Base-by-base conservation (phyloP, 2,329 filamentous ascomycete genomes). In the Fusarium sp. region DNA sequence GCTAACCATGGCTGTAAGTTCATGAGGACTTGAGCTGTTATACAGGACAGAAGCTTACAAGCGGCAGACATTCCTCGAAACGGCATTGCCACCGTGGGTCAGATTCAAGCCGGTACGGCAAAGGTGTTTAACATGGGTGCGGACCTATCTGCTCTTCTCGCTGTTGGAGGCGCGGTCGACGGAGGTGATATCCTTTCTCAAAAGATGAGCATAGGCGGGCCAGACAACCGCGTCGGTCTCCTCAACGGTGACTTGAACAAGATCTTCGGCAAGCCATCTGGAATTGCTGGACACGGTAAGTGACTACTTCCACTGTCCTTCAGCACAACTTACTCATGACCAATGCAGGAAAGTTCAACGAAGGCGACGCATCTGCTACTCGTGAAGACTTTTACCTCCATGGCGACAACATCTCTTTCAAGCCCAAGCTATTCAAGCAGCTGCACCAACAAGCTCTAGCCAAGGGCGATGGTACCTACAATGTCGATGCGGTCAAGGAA, bases 101-200 rank as follows among this genome's bases (percentile, higher is more conserved):
- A 66, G 43, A 56, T 66, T 6, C 61, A 61, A 17, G 49, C 63
- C 9, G 63, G 47, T 6, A 65, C 63, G 6, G 61, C 61, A 11
- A 65, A 62, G 14, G 7, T 66, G 2, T 66, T 66, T 32, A 66
- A 66, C 9, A 66, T 66, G 63, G 61, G 61, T 0, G 55, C 63
- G 7, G 63, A 66, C 6, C 32, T 66, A 4, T 51, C 55, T 2
- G 56, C 63, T 6, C 50, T 66, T 19, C 46, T 66, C 7, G 50
- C 61, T 11, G 37, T 52, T 7, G 62, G 63, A 13, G 63, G 61
- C 22, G 63, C 46, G 4, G 4, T 66, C 5, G 49, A 65, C 4
- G 63, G 63, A 5, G 63, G 63, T 3, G 61, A 66, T 10, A 50
- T 66, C 15, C 19, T 65, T 8, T 65, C 63, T 7, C 63, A 66